Percentiles rank a stretch among this genome's conserved stretches.
Evolutionary conservation across 2,329 filamentous ascomycete genomes (phyloP).

Genomic region (Herpomyces periplanetae): DNA sequence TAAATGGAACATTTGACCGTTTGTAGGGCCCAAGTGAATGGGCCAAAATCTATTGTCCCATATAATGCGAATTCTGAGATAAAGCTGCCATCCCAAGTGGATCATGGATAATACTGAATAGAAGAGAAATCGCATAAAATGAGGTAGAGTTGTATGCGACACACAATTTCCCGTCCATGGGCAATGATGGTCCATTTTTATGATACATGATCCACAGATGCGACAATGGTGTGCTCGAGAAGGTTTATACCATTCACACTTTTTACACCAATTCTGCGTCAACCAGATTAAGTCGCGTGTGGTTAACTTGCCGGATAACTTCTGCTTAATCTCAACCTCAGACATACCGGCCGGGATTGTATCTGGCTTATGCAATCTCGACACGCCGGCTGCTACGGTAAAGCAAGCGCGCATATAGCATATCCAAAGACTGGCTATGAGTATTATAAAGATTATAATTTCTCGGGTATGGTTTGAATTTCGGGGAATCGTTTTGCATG

Average conservation of each 20-base stretch:
- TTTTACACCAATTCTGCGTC: conserved; percentile 21
- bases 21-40: conserved; percentile 28
- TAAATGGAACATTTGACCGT: conserved; percentile 17
- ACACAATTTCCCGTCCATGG: conserved; percentile 57
- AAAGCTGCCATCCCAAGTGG: conserved; percentile 21
- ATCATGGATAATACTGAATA: conserved; percentile 22
- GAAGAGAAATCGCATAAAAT: conserved; percentile 38
- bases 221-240: conserved; percentile 45
- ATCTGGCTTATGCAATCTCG: conserved; percentile 8
- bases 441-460: conserved; percentile 20
- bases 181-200: conserved; percentile 56
- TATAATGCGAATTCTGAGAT: conserved; percentile 15
- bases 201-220: conserved; percentile 25
- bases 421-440: conserved; percentile 22
- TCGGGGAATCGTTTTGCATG: too few species aligned
- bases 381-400: conserved; percentile 16
- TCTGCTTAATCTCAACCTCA: conserved; percentile 5
- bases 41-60: conserved; percentile 26
- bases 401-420: conserved; percentile 24
- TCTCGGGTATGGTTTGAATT: too few species aligned
- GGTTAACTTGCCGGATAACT: conserved; percentile 2
- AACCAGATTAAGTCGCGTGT: conserved; percentile 2
- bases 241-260: conserved; percentile 32
- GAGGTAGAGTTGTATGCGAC: conserved; percentile 37
- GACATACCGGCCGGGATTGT: conserved; percentile 8